Percentiles rank a stretch among this genome's conserved stretches.
phyloP scores from a whole-genome alignment of 495 filamentous ascomycete species.

The Penicillium steckii region DNA sequence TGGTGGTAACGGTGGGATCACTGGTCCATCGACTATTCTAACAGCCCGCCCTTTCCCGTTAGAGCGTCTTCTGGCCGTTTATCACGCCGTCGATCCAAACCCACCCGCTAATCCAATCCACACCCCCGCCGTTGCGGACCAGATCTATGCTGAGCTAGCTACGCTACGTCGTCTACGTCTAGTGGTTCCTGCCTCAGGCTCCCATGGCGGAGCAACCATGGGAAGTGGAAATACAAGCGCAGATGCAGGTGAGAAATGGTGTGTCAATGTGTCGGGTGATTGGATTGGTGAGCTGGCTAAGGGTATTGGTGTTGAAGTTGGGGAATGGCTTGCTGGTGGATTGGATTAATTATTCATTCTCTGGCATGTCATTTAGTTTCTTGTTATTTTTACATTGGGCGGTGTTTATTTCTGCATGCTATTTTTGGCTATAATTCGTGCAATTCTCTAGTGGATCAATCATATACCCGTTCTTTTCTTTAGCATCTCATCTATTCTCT shows the following conservation, averaged over 20 bases:
- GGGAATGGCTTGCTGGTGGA: slow-evolving; percentile 48
- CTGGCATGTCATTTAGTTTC: background rate
- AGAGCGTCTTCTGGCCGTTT: slow-evolving; percentile 86
- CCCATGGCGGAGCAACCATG: slow-evolving; percentile 32
- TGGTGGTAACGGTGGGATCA: slow-evolving; percentile 41
- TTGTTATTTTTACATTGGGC: background rate
- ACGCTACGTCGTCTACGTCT: slow-evolving; percentile 78
- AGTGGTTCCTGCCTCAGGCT: slow-evolving; percentile 58
- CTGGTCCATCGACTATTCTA: slow-evolving; percentile 68
- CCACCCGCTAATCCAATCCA: slow-evolving; percentile 52
- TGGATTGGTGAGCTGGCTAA: slow-evolving; percentile 50
- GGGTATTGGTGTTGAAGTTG: slow-evolving; percentile 47
- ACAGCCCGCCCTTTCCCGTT: slow-evolving; percentile 78
- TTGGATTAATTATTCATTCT: slow-evolving; percentile 29
- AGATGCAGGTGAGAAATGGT: slow-evolving; percentile 47
- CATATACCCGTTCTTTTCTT: slow-evolving; percentile 21
- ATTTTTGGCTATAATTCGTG: background rate
- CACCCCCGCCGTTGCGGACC: slow-evolving; percentile 49
- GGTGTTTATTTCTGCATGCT: slow-evolving; percentile 5
- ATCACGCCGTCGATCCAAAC: slow-evolving; percentile 73
- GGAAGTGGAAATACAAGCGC: slow-evolving; percentile 40
- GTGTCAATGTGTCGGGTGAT: slow-evolving; percentile 47
- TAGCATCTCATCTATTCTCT: slow-evolving; percentile 2
- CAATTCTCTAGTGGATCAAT: slow-evolving; percentile 3
- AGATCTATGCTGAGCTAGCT: slow-evolving; percentile 69